These are phyloP conservation scores for Inga oerstediana DNA, from an alignment of 306 rosid species.

Conservation along the genomic window DNA sequence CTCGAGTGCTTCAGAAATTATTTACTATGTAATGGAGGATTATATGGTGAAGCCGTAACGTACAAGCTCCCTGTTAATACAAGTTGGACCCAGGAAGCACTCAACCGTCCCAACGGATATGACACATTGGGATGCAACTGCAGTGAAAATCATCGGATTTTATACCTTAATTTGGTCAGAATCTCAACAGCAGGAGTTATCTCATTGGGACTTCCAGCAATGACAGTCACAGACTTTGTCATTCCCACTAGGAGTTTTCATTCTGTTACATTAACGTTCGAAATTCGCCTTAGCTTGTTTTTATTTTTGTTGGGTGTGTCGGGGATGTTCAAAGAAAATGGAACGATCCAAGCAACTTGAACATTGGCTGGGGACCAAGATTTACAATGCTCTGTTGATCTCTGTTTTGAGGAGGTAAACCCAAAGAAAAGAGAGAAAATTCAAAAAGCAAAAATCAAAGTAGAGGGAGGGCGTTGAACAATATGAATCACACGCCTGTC, in stretches of 20 bases:
- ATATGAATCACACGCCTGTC: too few species aligned
- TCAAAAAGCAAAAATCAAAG: too few species aligned
- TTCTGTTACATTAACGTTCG: too few species aligned
- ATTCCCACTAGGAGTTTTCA: not conserved
- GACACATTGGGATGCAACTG: conserved; percentile 45
- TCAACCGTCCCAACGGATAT: conserved; percentile 34
- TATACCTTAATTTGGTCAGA: conserved; percentile 46
- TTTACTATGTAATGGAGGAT: conserved; percentile 42
- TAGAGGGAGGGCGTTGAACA: too few species aligned
- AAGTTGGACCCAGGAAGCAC: conserved; percentile 37
- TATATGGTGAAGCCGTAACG: conserved; percentile 43
- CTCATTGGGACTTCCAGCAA: conserved; percentile 48
- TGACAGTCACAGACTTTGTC: conserved; percentile 30
- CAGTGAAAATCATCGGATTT: conserved; percentile 29
- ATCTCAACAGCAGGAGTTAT: conserved; percentile 38
- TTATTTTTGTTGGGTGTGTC: too few species aligned
- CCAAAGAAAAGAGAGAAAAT: too few species aligned
- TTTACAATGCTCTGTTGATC: too few species aligned
- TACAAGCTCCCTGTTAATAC: conserved; percentile 14
- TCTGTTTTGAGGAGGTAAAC: too few species aligned
- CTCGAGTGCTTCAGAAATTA: conserved; percentile 12
- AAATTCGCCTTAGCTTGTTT: too few species aligned
- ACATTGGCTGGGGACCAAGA: too few species aligned
- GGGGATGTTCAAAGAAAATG: too few species aligned
- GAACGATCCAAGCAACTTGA: too few species aligned